Base-by-base conservation (phyloP, 805 yeast species). In the Kregervanrija delftensis region DNA sequence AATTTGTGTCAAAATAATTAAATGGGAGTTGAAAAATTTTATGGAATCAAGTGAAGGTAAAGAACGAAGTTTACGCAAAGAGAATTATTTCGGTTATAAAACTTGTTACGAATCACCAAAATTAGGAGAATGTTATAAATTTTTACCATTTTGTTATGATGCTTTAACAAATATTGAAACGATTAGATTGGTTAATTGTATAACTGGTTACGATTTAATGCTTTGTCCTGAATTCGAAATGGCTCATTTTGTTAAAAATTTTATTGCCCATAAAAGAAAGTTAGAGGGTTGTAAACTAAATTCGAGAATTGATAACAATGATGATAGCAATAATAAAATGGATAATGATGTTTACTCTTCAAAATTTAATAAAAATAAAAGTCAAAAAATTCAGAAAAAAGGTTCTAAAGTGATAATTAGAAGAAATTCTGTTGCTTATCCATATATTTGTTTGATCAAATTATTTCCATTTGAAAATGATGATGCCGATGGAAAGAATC, bases 161-260 rank as follows among this genome's bases (percentile, higher is more conserved):
- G 83, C 83, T 11, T 74, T 81, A 78, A 69, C 69, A 5, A 72
- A 73, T 51, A 75, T 77, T 9, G 65, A 68, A 51, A 73, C 81
- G 2, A 53, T 67, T 47, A 72, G 69, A 35, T 66, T 74, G 35
- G 57, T 79, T 17, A 67, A 71, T 46, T 61, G 55, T 4, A 73
- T 77, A 67, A 75, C 83, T 1, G 81, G 80, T 0, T 73, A 72
- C 30, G 77, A 73, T 9, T 59, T 76, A 42, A 71, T 68, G 34
- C 56, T 70, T 1, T 63, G 74, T 31, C 57, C 67, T 60, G 81
- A 77, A 45, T 76, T 71, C 52, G 83, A 79, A 56, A 64, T 77
- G 35, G 80, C 74, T 3, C 78, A 74, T 48, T 57, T 57, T 43
- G 55, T 61, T 5, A 51, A 48, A 39, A 40, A 42, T 3, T 13